Percentiles rank a stretch among this genome's conserved stretches.
phyloP scores from a whole-genome alignment of 352 stramenopile species.

The Plasmopara halstedii region DNA sequence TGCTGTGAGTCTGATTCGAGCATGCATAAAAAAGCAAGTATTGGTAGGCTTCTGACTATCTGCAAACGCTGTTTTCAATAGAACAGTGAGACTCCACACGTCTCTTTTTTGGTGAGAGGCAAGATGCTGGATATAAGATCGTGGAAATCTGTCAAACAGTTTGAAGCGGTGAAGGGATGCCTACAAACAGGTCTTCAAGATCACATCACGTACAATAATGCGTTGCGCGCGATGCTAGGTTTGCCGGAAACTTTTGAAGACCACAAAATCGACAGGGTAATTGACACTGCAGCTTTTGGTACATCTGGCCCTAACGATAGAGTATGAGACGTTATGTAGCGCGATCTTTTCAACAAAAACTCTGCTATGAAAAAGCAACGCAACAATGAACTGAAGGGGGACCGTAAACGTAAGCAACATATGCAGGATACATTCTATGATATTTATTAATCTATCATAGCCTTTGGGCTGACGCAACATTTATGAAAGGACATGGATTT shows the following conservation, averaged over 20 bases:
- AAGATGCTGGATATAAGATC: constrained; percentile 67
- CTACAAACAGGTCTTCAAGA: constrained; percentile 68
- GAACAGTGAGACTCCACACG: constrained; percentile 70
- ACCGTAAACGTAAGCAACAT: constrained; percentile 71
- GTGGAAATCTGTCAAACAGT: constrained; percentile 78
- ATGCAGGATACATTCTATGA: constrained; percentile 69
- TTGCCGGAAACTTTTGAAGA: constrained; percentile 74
- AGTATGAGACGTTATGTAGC: constrained; percentile 22
- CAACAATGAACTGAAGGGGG: constrained; percentile 74
- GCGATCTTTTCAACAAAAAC: constrained; percentile 80
- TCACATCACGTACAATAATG: constrained; percentile 87
- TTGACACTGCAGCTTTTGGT: background rate
- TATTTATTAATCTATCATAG: no score
- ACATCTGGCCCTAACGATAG: constrained; percentile 2
- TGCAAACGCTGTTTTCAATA: constrained; percentile 13
- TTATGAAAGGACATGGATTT: no score
- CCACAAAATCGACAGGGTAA: constrained; percentile 53
- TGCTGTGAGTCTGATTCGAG: constrained; percentile 28
- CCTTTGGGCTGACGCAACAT: no score
- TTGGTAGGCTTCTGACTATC: constrained; percentile 4
- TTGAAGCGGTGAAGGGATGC: constrained; percentile 71
- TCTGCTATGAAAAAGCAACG: constrained; percentile 64
- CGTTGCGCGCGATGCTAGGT: constrained; percentile 65
- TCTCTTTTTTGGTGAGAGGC: constrained; percentile 71
- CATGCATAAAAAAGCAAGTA: background rate